phyloP scores from a whole-genome alignment of 176 grass and related monocot species.

The Cenchrus americanus region DNA sequence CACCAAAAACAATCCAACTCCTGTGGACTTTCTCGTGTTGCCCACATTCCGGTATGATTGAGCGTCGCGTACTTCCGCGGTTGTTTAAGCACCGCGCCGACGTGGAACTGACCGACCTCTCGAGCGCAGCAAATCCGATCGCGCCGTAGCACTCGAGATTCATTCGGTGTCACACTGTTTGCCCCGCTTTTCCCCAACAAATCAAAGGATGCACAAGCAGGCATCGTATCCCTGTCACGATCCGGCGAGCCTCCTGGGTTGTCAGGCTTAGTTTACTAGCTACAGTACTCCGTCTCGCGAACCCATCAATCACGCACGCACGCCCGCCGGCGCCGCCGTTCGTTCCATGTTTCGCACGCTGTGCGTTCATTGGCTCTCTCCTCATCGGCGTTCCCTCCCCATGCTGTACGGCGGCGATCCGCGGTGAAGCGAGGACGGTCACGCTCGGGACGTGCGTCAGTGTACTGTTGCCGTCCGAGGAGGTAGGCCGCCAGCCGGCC shows the following conservation, averaged over 20 bases:
- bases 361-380: neutral
- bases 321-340: too few relatives aligned
- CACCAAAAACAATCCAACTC: neutral
- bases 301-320: constrained; percentile 32
- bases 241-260: neutral
- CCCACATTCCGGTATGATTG: constrained; percentile 26
- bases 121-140: neutral
- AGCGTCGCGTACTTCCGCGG: neutral
- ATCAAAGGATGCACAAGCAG: neutral
- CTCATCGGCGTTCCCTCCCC: neutral
- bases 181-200: neutral
- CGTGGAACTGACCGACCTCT: neutral
- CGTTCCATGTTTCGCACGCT: neutral
- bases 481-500: neutral
- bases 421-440: too few relatives aligned
- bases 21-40: neutral
- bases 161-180: neutral
- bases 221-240: neutral
- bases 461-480: constrained; percentile 25
- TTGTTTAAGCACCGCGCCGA: constrained; percentile 21
- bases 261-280: constrained; percentile 25
- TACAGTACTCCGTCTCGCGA: constrained; percentile 23
- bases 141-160: constrained; percentile 5
- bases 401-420: neutral
- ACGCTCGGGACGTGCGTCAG: neutral